Conservation (phyloP, 495 filamentous ascomycete species). For the Penicillium ochrochloron region DNA sequence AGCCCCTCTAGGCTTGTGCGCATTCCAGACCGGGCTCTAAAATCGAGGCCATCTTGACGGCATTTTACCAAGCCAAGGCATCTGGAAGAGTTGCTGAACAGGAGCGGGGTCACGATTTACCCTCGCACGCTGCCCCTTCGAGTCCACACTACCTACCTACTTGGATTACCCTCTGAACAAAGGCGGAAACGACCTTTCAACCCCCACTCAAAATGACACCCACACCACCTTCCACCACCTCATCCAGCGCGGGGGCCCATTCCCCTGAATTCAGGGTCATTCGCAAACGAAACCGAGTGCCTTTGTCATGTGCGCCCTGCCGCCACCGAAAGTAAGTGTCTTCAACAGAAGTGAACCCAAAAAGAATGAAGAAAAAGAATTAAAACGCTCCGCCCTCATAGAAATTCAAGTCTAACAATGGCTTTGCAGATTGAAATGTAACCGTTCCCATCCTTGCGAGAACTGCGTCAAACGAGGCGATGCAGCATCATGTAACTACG, state of each 20-base stretch:
- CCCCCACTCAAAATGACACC: conserved; percentile 63
- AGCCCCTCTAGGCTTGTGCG: not conserved
- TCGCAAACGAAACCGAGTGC: conserved; percentile 91
- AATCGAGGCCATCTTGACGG: not conserved
- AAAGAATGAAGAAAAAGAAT: not conserved
- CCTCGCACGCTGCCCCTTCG: not conserved
- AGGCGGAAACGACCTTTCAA: not conserved
- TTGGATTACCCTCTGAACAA: not conserved
- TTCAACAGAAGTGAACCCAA: conserved; percentile 24
- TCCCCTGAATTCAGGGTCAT: conserved; percentile 93
- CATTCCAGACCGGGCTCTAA: not conserved
- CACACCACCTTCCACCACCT: conserved; percentile 86
- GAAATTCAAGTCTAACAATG: conserved; percentile 1
- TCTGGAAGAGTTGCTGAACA: not conserved
- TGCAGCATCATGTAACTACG: conserved; percentile 86
- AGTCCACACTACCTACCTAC: not conserved
- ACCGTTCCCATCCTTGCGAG: conserved; percentile 88
- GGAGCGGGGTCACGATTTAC: not conserved
- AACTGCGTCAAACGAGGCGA: conserved; percentile 93
- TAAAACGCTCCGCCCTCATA: not conserved
- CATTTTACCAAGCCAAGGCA: not conserved
- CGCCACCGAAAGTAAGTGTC: conserved; percentile 87
- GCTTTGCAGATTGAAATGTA: conserved; percentile 78
- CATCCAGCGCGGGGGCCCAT: conserved; percentile 71
- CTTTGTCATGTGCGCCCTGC: conserved; percentile 92